These are phyloP conservation scores for Pseudocercospora cruenta DNA, from an alignment of 2,329 filamentous ascomycete genomes.

Conservation along the genomic window DNA sequence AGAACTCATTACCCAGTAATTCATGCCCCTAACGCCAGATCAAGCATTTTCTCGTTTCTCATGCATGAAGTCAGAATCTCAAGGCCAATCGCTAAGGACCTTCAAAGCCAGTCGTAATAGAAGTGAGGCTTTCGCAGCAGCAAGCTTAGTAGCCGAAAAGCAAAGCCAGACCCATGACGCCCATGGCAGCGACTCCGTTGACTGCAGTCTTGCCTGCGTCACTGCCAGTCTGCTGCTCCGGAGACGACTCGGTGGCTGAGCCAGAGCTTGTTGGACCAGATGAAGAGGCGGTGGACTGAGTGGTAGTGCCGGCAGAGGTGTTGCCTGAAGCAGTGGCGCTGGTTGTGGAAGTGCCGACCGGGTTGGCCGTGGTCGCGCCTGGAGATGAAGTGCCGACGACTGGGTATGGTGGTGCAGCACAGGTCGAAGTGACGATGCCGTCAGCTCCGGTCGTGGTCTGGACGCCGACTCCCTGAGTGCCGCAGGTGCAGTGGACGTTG, in stretches of 20 bases:
- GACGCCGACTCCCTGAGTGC: constrained; percentile 11
- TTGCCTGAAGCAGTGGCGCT: background rate
- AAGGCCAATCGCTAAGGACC: background rate
- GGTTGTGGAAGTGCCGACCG: background rate
- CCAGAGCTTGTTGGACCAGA: background rate
- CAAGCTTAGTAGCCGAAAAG: background rate
- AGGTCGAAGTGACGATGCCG: constrained; percentile 15
- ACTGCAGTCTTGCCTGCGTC: background rate
- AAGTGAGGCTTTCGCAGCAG: background rate
- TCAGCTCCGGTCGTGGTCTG: constrained; percentile 7
- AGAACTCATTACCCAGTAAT: background rate
- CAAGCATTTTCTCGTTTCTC: background rate
- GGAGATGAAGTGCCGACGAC: constrained; percentile 13
- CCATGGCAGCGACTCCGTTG: constrained; percentile 1
- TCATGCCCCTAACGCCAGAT: background rate
- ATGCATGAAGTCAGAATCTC: background rate
- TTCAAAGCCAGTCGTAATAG: background rate
- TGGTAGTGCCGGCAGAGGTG: background rate
- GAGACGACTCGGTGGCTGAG: background rate
- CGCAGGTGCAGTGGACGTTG: constrained; percentile 6
- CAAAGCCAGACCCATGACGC: background rate
- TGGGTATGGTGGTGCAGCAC: constrained; percentile 15
- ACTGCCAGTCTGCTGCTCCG: constrained; percentile 6
- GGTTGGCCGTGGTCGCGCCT: constrained; percentile 11
- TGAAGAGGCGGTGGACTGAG: constrained; percentile 6